Conservation (phyloP, 225 moss, liverwort and hornwort species). For the Bryum argenteum region DNA sequence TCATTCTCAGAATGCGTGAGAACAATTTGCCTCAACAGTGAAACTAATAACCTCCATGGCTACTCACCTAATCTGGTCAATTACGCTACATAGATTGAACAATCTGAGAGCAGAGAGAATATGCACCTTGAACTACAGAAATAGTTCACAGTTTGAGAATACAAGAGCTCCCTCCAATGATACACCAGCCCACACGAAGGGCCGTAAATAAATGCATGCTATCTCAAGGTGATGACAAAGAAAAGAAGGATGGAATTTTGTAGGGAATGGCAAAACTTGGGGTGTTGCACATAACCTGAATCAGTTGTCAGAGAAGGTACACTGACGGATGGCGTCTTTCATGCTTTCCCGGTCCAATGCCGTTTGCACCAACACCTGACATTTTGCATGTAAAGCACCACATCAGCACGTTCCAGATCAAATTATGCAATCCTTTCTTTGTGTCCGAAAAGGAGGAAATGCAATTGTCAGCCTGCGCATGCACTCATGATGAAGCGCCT, state of each 20-base stretch:
- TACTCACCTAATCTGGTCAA: not conserved
- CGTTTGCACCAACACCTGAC: constrained; percentile 68
- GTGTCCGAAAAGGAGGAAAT: too few relatives aligned
- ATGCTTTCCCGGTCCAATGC: constrained; percentile 64
- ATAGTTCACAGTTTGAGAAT: not conserved
- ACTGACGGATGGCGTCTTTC: constrained; percentile 63
- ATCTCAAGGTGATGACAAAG: constrained; percentile 5
- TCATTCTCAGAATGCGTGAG: constrained; percentile 9
- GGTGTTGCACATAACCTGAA: constrained; percentile 2
- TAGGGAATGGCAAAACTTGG: constrained; percentile 31
- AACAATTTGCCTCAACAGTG: constrained; percentile 9
- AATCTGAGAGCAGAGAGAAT: not conserved
- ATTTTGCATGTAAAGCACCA: not conserved
- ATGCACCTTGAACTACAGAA: not conserved
- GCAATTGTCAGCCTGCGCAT: not conserved
- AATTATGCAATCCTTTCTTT: too few relatives aligned
- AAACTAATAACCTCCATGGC: not conserved
- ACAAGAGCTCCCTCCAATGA: constrained; percentile 16
- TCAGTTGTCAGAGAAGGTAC: constrained; percentile 56
- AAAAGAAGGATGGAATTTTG: not conserved
- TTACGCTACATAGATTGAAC: not conserved
- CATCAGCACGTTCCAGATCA: too few relatives aligned
- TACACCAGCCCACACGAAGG: constrained; percentile 20
- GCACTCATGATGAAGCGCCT: too few relatives aligned
- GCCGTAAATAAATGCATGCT: constrained; percentile 34